Percentiles rank a stretch among this genome's conserved stretches.
Evolutionary conservation across 345 rosid genomes (phyloP).

Genomic region (Gossypioides kirkii): DNA sequence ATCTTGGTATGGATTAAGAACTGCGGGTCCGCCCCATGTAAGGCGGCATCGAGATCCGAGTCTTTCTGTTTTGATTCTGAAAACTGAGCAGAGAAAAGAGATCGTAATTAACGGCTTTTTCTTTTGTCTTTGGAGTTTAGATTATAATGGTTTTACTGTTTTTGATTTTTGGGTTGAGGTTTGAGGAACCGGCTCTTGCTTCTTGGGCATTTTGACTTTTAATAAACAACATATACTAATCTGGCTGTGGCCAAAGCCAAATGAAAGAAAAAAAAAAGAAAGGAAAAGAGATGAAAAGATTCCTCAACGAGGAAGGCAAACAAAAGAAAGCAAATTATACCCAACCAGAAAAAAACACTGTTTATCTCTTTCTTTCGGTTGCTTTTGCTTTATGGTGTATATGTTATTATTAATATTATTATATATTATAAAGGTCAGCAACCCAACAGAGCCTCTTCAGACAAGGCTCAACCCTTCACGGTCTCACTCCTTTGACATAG

Average conservation of each 20-base stretch:
- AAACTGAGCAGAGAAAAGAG: conserved; percentile 24
- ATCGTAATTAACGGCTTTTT: conserved; percentile 57
- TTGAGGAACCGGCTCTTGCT: conserved; percentile 40
- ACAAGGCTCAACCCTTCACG: conserved; percentile 1
- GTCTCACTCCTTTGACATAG: conserved; percentile 30
- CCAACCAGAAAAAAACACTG: conserved; percentile 1
- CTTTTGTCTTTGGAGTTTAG: conserved; percentile 20
- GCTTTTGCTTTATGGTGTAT: conserved; percentile 15
- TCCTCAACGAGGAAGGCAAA: conserved; percentile 24
- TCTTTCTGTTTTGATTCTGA: conserved; percentile 5
- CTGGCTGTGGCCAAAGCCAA: not conserved
- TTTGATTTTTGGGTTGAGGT: not conserved
- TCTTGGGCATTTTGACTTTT: conserved; percentile 54
- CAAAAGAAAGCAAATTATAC: conserved; percentile 5
- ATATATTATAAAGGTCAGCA: conserved; percentile 50
- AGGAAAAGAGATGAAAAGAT: conserved; percentile 5
- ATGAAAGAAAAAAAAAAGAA: not conserved
- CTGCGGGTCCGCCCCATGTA: not conserved
- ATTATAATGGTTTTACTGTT: not conserved
- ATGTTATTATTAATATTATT: conserved; percentile 10
- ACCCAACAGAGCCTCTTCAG: conserved; percentile 7
- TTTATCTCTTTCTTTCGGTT: not conserved
- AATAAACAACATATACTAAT: not conserved
- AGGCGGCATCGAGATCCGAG: conserved; percentile 43
- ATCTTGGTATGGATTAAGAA: not conserved